Percentiles rank a stretch among this genome's conserved stretches.
phyloP scores from a whole-genome alignment of 2,329 filamentous ascomycete species.

The Colletotrichum lindemuthianum region DNA sequence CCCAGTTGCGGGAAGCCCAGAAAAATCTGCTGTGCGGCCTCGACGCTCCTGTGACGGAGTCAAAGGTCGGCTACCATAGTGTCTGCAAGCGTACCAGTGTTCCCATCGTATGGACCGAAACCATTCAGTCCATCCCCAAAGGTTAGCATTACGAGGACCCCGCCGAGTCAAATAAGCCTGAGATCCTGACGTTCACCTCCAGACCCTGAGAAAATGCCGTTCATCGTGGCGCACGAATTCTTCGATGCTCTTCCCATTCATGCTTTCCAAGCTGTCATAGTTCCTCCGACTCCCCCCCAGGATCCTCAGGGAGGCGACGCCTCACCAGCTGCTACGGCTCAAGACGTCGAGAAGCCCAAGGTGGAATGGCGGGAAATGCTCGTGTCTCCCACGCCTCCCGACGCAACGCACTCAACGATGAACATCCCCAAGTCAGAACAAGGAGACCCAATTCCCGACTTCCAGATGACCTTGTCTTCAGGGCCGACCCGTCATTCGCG shows the following conservation, averaged over 20 bases:
- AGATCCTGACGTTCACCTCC: background rate
- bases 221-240: constrained; percentile 97
- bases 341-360: constrained; percentile 51
- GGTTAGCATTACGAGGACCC: constrained; percentile 53
- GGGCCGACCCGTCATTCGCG: constrained; percentile 82
- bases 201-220: constrained; percentile 79
- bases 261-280: constrained; percentile 81
- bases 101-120: constrained; percentile 91
- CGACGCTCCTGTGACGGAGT: constrained; percentile 73
- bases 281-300: constrained; percentile 40
- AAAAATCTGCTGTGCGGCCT: constrained; percentile 83
- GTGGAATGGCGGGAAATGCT: constrained; percentile 85
- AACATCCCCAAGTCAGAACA: constrained; percentile 62
- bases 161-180: constrained; percentile 23
- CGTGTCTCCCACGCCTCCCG: constrained; percentile 73
- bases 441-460: constrained; percentile 74
- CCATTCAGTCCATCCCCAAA: constrained; percentile 82
- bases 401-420: constrained; percentile 63
- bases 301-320: background rate
- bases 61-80: constrained; percentile 77
- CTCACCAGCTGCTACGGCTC: constrained; percentile 54
- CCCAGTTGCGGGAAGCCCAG: constrained; percentile 79
- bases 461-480: constrained; percentile 83
- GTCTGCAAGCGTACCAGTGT: constrained; percentile 78
- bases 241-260: constrained; percentile 98